phyloP scores from a whole-genome alignment of 345 rosid genomes.

The Salix suchowensis region DNA sequence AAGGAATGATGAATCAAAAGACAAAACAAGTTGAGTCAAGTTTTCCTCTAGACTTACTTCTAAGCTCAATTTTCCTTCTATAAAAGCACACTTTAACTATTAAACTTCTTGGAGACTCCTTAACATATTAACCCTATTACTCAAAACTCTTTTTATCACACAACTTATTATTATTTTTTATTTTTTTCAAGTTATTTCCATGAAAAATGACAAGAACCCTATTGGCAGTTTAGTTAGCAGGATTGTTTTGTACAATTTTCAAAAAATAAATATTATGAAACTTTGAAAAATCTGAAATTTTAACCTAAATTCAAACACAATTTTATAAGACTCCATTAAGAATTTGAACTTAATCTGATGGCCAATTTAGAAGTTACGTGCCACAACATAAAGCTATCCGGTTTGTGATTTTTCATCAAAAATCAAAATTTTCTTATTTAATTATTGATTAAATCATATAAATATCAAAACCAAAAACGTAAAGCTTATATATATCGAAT shows the following conservation, averaged over 20 bases:
- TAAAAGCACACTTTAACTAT: neutral
- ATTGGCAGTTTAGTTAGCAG: too few species aligned
- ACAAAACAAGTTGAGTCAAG: neutral
- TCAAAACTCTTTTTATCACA: neutral
- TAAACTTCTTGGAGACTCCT: neutral
- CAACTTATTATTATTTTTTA: too few species aligned
- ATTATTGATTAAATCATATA: too few species aligned
- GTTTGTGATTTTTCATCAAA: neutral
- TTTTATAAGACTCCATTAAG: neutral
- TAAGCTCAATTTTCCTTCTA: neutral
- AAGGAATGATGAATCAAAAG: neutral
- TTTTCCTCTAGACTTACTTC: rapidly evolving
- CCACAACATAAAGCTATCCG: too few species aligned
- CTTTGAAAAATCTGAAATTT: too few species aligned
- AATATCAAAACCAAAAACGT: too few species aligned
- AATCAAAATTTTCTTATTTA: too few species aligned
- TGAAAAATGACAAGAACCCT: too few species aligned
- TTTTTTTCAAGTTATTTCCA: neutral
- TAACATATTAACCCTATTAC: too few species aligned
- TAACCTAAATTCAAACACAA: too few species aligned
- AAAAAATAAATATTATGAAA: too few species aligned
- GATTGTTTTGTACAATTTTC: neutral
- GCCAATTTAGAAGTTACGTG: neutral
- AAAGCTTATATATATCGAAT: too few species aligned
- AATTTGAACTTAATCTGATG: neutral